Evolutionary conservation across 192 early-diverging fungal genomes (phyloP).

Genomic region (Neocallimastix lanati): DNA sequence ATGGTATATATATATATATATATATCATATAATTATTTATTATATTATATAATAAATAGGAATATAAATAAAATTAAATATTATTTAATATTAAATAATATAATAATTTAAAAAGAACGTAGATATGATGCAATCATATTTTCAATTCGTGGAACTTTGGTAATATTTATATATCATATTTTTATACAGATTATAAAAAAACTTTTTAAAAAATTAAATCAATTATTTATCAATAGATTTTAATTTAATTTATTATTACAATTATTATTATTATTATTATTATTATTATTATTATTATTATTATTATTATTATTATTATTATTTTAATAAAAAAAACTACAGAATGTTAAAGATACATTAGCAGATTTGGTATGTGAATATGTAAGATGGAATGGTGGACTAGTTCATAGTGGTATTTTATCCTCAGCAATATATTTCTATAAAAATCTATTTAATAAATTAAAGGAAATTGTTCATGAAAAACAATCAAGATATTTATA

Average conservation of each 20-base stretch:
- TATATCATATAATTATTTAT: too few relatives aligned
- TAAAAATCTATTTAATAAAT: slow-evolving; percentile 22
- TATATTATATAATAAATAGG: too few relatives aligned
- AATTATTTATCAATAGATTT: too few relatives aligned
- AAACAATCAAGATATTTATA: not conserved
- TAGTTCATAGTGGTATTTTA: slow-evolving; percentile 60
- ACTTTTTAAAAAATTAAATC: too few relatives aligned
- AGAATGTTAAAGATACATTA: slow-evolving; percentile 52
- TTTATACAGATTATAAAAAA: too few relatives aligned
- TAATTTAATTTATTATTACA: too few relatives aligned
- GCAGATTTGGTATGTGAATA: slow-evolving; percentile 63
- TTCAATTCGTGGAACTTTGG: slow-evolving; percentile 1
- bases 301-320: not conserved
- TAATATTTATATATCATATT: too few relatives aligned
- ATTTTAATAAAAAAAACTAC: too few relatives aligned
- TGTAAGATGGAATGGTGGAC: slow-evolving; percentile 53
- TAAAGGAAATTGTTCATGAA: not conserved
- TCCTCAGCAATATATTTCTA: slow-evolving; percentile 57
- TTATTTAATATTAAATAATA: too few relatives aligned
- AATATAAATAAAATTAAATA: too few relatives aligned
- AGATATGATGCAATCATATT: not conserved
- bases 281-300: too few relatives aligned
- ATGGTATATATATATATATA: not conserved
- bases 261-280: too few relatives aligned
- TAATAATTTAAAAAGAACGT: not conserved